Conservation (phyloP, 371 early-diverging fungal genomes). For the Mortierella sp. region DNA sequence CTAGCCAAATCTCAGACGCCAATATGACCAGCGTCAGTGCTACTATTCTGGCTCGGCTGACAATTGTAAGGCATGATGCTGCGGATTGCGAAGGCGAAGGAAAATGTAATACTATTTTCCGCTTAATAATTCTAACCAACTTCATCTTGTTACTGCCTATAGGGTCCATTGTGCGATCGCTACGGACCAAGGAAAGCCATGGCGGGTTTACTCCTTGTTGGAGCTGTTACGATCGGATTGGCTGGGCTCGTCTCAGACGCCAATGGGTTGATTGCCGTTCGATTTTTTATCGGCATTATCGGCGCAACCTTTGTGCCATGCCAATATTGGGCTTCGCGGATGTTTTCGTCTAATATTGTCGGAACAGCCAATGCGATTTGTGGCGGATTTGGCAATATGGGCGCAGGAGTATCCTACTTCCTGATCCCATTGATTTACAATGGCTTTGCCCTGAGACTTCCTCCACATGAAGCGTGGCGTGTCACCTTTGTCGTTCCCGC, state of each 20-base stretch:
- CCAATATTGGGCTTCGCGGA: conserved; percentile 71
- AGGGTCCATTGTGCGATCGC: conserved; percentile 63
- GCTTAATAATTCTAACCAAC: background rate
- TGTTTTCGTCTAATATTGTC: conserved; percentile 63
- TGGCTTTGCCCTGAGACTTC: conserved; percentile 36
- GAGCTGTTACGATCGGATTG: conserved; percentile 61
- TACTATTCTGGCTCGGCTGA: conserved; percentile 52
- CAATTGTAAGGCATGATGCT: conserved; percentile 15
- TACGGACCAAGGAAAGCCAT: conserved; percentile 65
- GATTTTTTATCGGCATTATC: conserved; percentile 65
- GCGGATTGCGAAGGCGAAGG: conserved; percentile 1
- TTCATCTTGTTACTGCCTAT: background rate
- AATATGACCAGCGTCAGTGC: conserved; percentile 55
- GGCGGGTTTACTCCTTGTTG: conserved; percentile 58
- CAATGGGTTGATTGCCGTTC: conserved; percentile 54
- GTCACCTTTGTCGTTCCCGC: conserved; percentile 59
- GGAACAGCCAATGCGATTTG: conserved; percentile 73
- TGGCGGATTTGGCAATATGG: conserved; percentile 78
- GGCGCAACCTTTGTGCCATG: conserved; percentile 77
- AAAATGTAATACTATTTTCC: background rate
- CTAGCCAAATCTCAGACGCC: conserved; percentile 45
- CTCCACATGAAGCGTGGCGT: conserved; percentile 55
- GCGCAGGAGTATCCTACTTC: conserved; percentile 67
- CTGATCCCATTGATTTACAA: conserved; percentile 64
- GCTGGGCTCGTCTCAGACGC: conserved; percentile 56